These are phyloP conservation scores for Lasiosphaeris hirsuta DNA, from an alignment of 495 filamentous ascomycete species.

Conservation along the genomic window DNA sequence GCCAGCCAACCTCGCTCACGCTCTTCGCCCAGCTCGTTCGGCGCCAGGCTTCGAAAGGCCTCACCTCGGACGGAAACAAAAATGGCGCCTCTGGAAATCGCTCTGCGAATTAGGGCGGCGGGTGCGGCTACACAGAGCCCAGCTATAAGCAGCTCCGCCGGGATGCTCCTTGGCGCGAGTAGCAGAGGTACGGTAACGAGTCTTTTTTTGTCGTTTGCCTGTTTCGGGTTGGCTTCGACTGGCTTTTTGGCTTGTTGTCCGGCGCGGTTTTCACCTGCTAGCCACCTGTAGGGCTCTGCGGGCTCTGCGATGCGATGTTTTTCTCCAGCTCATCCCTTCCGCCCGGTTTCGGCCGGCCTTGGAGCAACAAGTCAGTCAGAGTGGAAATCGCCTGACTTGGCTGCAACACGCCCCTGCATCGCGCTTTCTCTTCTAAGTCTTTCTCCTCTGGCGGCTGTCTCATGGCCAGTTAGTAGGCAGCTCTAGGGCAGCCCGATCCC, in stretches of 20 bases:
- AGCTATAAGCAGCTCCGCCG: background rate
- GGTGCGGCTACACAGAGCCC: background rate
- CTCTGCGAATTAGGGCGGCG: conserved; percentile 1
- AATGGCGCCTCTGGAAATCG: conserved; percentile 13
- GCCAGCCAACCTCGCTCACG: too few species aligned
- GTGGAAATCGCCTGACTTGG: background rate
- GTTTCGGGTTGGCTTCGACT: background rate
- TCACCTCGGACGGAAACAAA: background rate
- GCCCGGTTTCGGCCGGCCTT: conserved; percentile 13
- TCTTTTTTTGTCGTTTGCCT: background rate
- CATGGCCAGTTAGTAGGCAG: background rate
- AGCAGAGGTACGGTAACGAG: conserved; percentile 4
- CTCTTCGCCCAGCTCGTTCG: too few species aligned
- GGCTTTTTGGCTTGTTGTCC: background rate
- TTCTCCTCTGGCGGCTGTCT: background rate
- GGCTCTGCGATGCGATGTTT: conserved; percentile 2
- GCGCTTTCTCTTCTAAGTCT: background rate
- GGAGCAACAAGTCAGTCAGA: conserved; percentile 1
- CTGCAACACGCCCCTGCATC: conserved; percentile 1
- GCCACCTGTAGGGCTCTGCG: background rate
- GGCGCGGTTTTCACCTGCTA: background rate
- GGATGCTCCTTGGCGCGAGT: background rate
- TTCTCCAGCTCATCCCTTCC: background rate
- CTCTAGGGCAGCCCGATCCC: background rate
- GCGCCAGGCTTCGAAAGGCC: too few species aligned